Evolutionary conservation across 768 basidiomycete species (phyloP).

Genomic region (Boletellus sp.): DNA sequence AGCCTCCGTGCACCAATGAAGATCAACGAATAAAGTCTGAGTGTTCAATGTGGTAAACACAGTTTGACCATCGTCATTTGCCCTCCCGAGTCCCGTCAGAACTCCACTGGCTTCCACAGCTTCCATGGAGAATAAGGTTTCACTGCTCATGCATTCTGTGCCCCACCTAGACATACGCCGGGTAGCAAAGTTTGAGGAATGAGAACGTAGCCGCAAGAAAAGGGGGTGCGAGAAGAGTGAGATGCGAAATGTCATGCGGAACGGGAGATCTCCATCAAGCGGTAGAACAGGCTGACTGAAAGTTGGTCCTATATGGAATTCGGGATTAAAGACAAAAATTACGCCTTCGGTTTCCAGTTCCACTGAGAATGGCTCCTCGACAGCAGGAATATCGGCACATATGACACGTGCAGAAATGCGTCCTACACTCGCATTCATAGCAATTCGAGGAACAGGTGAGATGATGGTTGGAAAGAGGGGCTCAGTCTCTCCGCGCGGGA

Average conservation of each 20-base stretch:
- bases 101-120: constrained; percentile 45
- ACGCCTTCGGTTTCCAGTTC: constrained; percentile 59
- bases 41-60: constrained; percentile 39
- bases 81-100: constrained; percentile 46
- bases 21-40: constrained; percentile 41
- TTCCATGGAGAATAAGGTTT: constrained; percentile 59
- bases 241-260: constrained; percentile 44
- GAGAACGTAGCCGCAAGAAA: constrained; percentile 50
- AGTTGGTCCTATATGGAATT: constrained; percentile 34
- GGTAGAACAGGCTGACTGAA: constrained; percentile 7
- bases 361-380: constrained; percentile 46
- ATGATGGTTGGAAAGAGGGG: constrained; percentile 30
- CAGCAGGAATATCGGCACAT: constrained; percentile 37
- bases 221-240: constrained; percentile 47
- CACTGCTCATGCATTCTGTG: constrained; percentile 39
- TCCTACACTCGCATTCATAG: constrained; percentile 47
- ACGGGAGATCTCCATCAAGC: constrained; percentile 37
- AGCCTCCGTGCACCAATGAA: constrained; percentile 51
- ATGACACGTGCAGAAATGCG: constrained; percentile 49
- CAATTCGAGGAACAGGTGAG: constrained; percentile 47
- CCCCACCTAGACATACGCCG: constrained; percentile 29
- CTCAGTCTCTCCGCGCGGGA: not conserved
- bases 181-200: constrained; percentile 20
- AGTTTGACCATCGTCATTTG: constrained; percentile 43
- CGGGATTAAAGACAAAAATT: constrained; percentile 38